Evolutionary conservation across 2,329 filamentous ascomycete species (phyloP).

Genomic region (Aspergillus ibericus): DNA sequence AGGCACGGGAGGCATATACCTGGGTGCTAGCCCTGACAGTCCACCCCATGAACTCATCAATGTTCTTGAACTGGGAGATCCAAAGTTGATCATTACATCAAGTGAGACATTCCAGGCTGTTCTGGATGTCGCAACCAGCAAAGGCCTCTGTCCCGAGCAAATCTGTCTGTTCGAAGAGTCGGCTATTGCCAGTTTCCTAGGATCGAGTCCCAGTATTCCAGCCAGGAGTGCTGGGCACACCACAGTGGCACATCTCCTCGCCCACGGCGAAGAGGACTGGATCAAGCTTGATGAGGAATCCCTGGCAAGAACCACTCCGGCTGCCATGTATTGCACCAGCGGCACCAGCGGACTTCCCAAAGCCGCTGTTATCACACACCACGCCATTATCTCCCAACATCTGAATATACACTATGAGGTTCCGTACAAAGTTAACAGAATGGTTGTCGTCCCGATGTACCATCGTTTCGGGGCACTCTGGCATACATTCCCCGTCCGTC

Average conservation of each 20-base stretch:
- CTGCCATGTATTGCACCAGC: conserved; percentile 49
- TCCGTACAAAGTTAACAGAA: conserved; percentile 37
- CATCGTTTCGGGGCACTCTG: conserved; percentile 47
- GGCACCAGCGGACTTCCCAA: conserved; percentile 60
- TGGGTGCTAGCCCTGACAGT: conserved; percentile 46
- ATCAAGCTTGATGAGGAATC: conserved; percentile 24
- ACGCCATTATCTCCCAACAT: conserved; percentile 52
- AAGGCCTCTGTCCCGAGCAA: conserved; percentile 1
- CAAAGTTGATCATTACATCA: conserved; percentile 42
- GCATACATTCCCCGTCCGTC: conserved; percentile 42
- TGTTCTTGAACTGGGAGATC: conserved; percentile 39
- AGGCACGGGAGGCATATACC: conserved; percentile 43
- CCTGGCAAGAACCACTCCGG: conserved; percentile 50
- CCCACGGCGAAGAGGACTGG: conserved; percentile 24
- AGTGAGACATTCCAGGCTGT: conserved; percentile 29
- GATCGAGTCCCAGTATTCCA: background rate
- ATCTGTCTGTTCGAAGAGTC: conserved; percentile 26
- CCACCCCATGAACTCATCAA: conserved; percentile 44
- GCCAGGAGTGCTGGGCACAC: background rate
- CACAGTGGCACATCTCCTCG: conserved; percentile 31
- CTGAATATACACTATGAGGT: conserved; percentile 35
- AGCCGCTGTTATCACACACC: conserved; percentile 55
- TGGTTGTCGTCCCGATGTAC: conserved; percentile 51
- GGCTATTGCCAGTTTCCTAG: background rate
- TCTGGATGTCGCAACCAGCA: conserved; percentile 22